Conservation (phyloP, 2,329 filamentous ascomycete genomes). For the Botrytis fabae region DNA sequence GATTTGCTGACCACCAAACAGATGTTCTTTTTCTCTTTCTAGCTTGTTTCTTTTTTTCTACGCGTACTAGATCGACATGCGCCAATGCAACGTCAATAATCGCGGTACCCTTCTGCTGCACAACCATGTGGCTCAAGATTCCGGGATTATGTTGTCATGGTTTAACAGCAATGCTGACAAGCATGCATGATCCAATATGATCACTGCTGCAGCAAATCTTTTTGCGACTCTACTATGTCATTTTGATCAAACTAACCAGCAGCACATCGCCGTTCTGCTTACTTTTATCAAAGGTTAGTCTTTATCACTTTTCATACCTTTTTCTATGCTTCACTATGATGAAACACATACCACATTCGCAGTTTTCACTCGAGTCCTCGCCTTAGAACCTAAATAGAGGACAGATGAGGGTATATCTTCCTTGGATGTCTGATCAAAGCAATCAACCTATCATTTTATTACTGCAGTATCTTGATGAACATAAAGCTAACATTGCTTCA, state of each 20-base stretch:
- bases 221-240: neutral
- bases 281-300: constrained; percentile 21
- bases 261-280: neutral
- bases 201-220: neutral
- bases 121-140: constrained; percentile 1
- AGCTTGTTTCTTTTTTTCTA: constrained; percentile 4
- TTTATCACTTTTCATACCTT: constrained; percentile 21
- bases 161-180: constrained; percentile 5
- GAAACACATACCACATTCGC: constrained; percentile 78
- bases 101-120: constrained; percentile 10
- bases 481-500: constrained; percentile 10
- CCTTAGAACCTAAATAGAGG: constrained; percentile 61
- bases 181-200: constrained; percentile 7
- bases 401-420: constrained; percentile 69
- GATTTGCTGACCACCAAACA: constrained; percentile 29
- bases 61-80: neutral
- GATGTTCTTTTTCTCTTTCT: constrained; percentile 27
- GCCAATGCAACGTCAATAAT: constrained; percentile 4
- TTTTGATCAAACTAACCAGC: constrained; percentile 1
- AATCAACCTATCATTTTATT: constrained; percentile 5
- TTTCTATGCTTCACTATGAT: constrained; percentile 54
- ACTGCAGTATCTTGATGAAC: neutral
- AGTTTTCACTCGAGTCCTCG: constrained; percentile 80
- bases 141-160: constrained; percentile 3
- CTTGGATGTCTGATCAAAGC: constrained; percentile 70